Evolutionary conservation across 2,329 filamentous ascomycete genomes (phyloP), one percentile per base, ranked within the genome.

Genomic region (Byssothecium circinans): DNA sequence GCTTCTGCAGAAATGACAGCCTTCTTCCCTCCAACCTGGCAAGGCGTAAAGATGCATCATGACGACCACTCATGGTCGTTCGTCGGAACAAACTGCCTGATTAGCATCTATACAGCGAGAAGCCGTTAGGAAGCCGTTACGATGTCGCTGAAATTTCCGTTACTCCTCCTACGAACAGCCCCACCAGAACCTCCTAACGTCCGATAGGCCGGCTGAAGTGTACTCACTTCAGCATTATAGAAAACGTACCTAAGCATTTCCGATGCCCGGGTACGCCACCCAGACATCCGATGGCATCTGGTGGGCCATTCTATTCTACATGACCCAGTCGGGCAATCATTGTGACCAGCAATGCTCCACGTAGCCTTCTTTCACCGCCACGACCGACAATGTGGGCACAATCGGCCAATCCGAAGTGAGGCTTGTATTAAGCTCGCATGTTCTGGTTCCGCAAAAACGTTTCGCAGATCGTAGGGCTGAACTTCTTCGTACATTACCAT

Each of bases 241-340:
- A 23, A 41, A 22, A 29, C 38, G 18, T 41, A 12, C 14, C 18
- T 22, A 22, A 11, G 29, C 22, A 18, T 8, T 6, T 18, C 18
- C 8, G 10, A 22, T n/a, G 12, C 18, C 23, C 7, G n/a, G 15
- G 6, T 2, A 10, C 17, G 10, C 14, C 18, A 7, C 7, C 19
- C 18, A 27, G 27, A n/a, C 39, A 42, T 20, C 39, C 33, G 39
- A 42, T 33, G 39, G 39, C 39, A 33, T 41, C 27, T 5, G 15
- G n/a, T 2, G 15, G 23, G 37, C 25, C 17, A 14, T 5, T 5
- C 2, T 8, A 23, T 11, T 19, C 12, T 29, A 10, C 12, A 40
- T 27, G n/a, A 25, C 8, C 39, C 15, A 32, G 11, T 20, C 14
- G 27, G 39, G 23, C 14, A 29, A 19, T 2, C 25, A 12, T 6